phyloP scores from a whole-genome alignment of 805 yeast genomes.

The Lipomyces kockii region DNA sequence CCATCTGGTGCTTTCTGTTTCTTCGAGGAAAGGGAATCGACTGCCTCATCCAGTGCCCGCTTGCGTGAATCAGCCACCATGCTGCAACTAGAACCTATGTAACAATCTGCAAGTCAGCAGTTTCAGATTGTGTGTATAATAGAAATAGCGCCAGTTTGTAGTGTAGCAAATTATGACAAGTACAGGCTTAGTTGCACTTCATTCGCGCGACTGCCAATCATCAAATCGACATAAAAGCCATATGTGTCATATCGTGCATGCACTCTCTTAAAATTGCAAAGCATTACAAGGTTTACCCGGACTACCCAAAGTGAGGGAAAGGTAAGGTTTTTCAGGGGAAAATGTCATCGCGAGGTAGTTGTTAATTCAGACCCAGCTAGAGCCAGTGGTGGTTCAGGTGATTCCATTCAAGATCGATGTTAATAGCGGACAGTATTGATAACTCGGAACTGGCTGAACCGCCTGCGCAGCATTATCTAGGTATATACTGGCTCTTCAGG shows the following conservation, averaged over 20 bases:
- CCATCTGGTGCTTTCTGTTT: conserved; percentile 30
- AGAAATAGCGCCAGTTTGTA: neutral
- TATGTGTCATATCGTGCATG: too few species aligned
- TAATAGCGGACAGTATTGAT: neutral
- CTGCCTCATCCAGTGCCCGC: conserved; percentile 15
- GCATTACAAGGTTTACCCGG: too few species aligned
- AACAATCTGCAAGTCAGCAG: neutral
- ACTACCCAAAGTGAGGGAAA: too few species aligned
- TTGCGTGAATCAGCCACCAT: conserved; percentile 30
- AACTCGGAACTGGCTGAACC: neutral
- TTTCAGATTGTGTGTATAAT: neutral
- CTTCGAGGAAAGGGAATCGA: conserved; percentile 20
- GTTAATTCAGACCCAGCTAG: too few species aligned
- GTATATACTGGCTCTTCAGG: neutral
- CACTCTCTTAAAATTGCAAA: too few species aligned
- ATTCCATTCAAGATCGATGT: neutral
- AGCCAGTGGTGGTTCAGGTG: too few species aligned
- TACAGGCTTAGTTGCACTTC: neutral
- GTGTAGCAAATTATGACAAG: neutral
- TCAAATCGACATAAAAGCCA: too few species aligned
- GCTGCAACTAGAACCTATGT: neutral
- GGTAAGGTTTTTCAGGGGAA: too few species aligned
- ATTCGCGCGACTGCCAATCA: too few species aligned
- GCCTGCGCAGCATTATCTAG: neutral
- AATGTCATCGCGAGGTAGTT: too few species aligned